A percentile compares a stretch with the other conserved stretches of the same genome.
Conservation (phyloP, 495 filamentous ascomycete genomes). For the Trichoderma parareesei region DNA sequence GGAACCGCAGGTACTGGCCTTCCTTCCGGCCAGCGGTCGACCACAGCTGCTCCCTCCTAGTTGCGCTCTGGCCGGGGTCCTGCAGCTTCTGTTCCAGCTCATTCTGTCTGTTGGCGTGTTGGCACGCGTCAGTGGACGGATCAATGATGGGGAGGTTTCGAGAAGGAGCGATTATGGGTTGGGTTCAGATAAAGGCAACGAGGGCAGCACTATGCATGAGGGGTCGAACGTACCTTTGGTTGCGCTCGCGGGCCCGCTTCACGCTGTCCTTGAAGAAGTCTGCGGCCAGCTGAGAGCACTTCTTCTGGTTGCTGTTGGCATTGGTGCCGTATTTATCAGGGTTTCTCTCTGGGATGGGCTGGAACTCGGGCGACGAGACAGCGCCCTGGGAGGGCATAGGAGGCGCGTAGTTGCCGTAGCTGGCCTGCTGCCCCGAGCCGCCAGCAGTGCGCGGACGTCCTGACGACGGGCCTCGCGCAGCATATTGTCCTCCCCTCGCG, state of each 20-base stretch:
- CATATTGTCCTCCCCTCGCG: slow-evolving; percentile 57
- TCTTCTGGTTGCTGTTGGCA: slow-evolving; percentile 62
- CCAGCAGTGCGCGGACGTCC: slow-evolving; percentile 75
- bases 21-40: slow-evolving; percentile 74
- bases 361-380: slow-evolving; percentile 35
- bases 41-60: slow-evolving; percentile 69
- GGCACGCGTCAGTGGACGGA: not conserved
- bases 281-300: slow-evolving; percentile 66
- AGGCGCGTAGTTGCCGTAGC: slow-evolving; percentile 53
- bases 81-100: slow-evolving; percentile 79
- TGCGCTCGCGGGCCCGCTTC: slow-evolving; percentile 80
- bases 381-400: slow-evolving; percentile 46
- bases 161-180: no score
- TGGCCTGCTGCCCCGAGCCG: slow-evolving; percentile 45
- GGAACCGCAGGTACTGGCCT: slow-evolving; percentile 84
- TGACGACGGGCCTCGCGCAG: slow-evolving; percentile 54
- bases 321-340: slow-evolving; percentile 62
- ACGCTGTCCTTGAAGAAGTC: slow-evolving; percentile 97
- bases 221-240: slow-evolving; percentile 59
- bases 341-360: slow-evolving; percentile 58
- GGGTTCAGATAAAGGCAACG: no score
- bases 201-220: not conserved
- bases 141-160: not conserved
- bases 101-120: slow-evolving; percentile 55
- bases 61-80: slow-evolving; percentile 61